phyloP scores from a whole-genome alignment of 1,284 basidiomycete genomes.

The Naganishia sp. region DNA sequence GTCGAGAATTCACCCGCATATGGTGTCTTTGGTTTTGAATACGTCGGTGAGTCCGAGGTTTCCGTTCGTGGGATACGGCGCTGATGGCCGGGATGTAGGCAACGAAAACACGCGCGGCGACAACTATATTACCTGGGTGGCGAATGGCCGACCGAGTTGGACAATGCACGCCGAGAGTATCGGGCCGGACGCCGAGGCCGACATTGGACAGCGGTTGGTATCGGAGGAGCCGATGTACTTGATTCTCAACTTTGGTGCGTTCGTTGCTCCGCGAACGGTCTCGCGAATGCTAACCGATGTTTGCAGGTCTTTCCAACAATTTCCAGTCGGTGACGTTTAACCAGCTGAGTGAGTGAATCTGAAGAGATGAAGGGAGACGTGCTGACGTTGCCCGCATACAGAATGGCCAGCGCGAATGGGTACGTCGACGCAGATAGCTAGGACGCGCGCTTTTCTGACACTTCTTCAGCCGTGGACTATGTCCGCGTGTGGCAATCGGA shows the following conservation, averaged over 20 bases:
- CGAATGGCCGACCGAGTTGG: conserved; percentile 59
- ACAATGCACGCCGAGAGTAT: conserved; percentile 63
- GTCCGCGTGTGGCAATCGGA: conserved; percentile 71
- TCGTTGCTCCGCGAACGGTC: conserved; percentile 38
- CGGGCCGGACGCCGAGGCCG: conserved; percentile 63
- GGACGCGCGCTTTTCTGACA: not conserved
- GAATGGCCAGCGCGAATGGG: conserved; percentile 27
- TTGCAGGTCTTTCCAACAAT: conserved; percentile 47
- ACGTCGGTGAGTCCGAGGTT: conserved; percentile 57
- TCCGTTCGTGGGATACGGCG: no score
- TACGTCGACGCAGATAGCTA: not conserved
- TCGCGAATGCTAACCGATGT: no score
- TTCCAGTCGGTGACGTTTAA: conserved; percentile 52
- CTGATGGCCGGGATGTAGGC: conserved; percentile 39
- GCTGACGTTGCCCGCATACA: not conserved
- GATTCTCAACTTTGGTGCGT: conserved; percentile 71
- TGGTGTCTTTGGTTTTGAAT: conserved; percentile 68
- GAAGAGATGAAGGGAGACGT: conserved; percentile 53
- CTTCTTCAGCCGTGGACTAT: conserved; percentile 68
- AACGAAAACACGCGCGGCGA: conserved; percentile 60
- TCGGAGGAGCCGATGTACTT: conserved; percentile 76
- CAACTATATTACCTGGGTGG: conserved; percentile 69
- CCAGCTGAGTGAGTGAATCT: conserved; percentile 53
- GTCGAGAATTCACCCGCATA: conserved; percentile 40
- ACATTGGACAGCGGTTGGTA: conserved; percentile 72